Conservation (phyloP, 2,329 filamentous ascomycete genomes). For the Ramichloridium luteum region DNA sequence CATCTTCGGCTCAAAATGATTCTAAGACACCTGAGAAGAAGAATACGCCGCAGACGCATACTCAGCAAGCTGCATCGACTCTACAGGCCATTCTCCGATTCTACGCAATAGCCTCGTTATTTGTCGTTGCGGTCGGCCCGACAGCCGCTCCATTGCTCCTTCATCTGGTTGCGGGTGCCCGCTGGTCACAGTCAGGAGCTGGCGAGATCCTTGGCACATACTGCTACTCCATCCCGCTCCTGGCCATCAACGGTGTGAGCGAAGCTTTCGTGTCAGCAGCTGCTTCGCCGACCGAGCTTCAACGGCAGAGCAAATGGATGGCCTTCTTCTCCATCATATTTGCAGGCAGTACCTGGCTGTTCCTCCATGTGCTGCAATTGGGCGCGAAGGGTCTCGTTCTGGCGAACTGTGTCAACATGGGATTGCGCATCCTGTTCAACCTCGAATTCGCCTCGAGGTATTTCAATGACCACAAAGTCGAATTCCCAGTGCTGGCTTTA, state of each 20-base stretch:
- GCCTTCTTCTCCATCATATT: conserved; percentile 66
- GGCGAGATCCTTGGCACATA: conserved; percentile 64
- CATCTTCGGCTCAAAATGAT: conserved; percentile 2
- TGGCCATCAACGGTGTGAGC: conserved; percentile 81
- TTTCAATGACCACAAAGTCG: conserved; percentile 38
- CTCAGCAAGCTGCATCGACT: conserved; percentile 35
- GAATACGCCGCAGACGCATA: conserved; percentile 5
- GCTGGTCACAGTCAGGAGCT: conserved; percentile 65
- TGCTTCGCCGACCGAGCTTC: conserved; percentile 61
- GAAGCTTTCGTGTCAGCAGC: conserved; percentile 90
- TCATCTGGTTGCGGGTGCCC: conserved; percentile 59
- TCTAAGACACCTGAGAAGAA: conserved; percentile 4
- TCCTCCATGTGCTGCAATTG: conserved; percentile 54
- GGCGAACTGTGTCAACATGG: conserved; percentile 87
- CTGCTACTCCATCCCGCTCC: conserved; percentile 83
- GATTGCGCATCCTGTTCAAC: conserved; percentile 72
- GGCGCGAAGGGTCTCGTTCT: conserved; percentile 72
- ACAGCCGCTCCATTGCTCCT: conserved; percentile 62
- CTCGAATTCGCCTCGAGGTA: conserved; percentile 55
- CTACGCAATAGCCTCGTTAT: conserved; percentile 62
- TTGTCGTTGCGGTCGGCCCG: conserved; percentile 61
- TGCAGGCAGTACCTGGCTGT: conserved; percentile 59
- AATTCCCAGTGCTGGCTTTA: conserved; percentile 17
- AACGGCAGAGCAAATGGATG: conserved; percentile 75
- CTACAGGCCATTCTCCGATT: conserved; percentile 54